These are phyloP conservation scores for Cercospora nicotianae DNA, from an alignment of 2,329 filamentous ascomycete genomes.

Conservation along the genomic window DNA sequence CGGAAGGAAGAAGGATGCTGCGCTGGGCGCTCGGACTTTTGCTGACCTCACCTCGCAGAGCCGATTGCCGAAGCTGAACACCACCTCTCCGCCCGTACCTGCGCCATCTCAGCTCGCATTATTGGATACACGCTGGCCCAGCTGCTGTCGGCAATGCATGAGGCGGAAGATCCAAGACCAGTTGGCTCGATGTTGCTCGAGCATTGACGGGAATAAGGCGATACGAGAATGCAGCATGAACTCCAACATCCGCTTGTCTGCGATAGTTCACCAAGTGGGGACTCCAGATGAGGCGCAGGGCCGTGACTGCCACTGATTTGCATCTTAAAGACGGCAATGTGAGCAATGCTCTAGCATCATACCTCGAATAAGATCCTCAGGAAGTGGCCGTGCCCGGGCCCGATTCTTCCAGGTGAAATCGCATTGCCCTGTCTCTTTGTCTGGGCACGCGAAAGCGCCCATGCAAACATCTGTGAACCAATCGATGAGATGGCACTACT, in stretches of 20 bases:
- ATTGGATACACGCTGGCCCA: neutral
- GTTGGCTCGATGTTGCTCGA: neutral
- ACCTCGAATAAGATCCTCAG: neutral
- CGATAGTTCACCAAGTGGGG: neutral
- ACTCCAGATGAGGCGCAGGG: neutral
- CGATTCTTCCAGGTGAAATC: neutral
- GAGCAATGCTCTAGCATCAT: neutral
- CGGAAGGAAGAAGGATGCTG: neutral
- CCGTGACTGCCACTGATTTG: neutral
- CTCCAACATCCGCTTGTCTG: neutral
- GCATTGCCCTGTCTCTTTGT: neutral
- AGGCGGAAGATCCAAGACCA: neutral
- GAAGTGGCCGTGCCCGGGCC: neutral
- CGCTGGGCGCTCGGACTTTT: neutral
- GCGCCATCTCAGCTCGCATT: neutral
- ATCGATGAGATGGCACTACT: neutral
- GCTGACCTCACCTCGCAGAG: constrained; percentile 4
- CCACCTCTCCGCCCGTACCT: neutral
- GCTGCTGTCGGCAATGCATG: constrained; percentile 1
- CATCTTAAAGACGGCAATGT: neutral
- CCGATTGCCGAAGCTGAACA: neutral
- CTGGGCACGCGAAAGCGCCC: neutral
- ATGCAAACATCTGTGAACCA: neutral
- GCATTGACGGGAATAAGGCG: neutral
- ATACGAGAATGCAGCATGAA: neutral